Conservation (phyloP, 1,139 yeast genomes). For the Zygosaccharomyces sapae region DNA sequence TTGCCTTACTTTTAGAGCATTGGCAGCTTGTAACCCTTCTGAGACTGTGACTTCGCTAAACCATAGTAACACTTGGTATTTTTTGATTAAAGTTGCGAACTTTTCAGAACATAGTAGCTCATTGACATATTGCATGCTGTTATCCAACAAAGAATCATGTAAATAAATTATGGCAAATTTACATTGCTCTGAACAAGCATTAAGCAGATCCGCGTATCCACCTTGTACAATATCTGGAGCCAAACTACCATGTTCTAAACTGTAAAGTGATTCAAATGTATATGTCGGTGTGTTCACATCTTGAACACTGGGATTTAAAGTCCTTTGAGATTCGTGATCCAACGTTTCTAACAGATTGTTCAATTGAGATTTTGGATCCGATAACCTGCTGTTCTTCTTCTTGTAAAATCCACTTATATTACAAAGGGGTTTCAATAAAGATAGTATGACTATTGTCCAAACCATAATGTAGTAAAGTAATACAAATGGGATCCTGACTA, state of each 20-base stretch:
- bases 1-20: conserved; percentile 64
- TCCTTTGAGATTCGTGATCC: conserved; percentile 15
- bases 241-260: conserved; percentile 23
- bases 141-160: conserved; percentile 70
- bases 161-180: conserved; percentile 66
- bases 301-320: conserved; percentile 1
- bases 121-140: conserved; percentile 51
- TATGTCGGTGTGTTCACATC: conserved; percentile 11
- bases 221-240: conserved; percentile 20
- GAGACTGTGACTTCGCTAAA: conserved; percentile 73
- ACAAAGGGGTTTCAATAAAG: conserved; percentile 24
- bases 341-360: conserved; percentile 22
- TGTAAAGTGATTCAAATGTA: conserved; percentile 28
- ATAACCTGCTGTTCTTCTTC: conserved; percentile 16
- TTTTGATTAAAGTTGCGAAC: conserved; percentile 48
- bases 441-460: conserved; percentile 13
- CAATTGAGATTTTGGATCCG: conserved; percentile 20
- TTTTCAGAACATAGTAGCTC: conserved; percentile 51
- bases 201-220: conserved; percentile 29
- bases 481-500: conserved; percentile 20
- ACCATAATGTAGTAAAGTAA: conserved; percentile 23
- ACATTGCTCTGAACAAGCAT: conserved; percentile 28
- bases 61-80: conserved; percentile 65
- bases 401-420: conserved; percentile 26
- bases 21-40: conserved; percentile 82